Conservation (phyloP, 805 yeast species). For the Yarrowia sp. region DNA sequence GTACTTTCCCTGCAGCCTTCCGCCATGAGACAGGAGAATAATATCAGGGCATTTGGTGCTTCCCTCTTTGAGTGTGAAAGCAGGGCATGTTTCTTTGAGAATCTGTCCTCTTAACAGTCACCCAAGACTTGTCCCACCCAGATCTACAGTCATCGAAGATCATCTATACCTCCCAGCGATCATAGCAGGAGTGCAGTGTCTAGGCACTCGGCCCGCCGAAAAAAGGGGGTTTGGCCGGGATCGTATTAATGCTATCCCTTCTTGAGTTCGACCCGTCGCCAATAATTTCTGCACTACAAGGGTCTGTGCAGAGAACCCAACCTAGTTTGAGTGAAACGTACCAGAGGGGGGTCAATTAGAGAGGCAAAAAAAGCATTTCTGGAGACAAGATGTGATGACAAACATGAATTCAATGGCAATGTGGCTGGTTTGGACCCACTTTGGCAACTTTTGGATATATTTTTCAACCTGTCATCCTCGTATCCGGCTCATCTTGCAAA, state of each 20-base stretch:
- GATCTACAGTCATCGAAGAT: not conserved
- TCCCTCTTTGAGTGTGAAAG: not conserved
- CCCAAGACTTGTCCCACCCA: too few species aligned
- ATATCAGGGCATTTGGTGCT: not conserved
- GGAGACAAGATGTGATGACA: too few species aligned
- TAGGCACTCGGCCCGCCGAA: not conserved
- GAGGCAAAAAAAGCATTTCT: not conserved
- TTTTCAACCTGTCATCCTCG: not conserved
- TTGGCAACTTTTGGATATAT: too few species aligned
- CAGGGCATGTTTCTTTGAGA: not conserved
- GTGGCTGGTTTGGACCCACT: too few species aligned
- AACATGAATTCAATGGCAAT: too few species aligned
- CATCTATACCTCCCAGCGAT: not conserved
- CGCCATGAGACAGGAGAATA: conserved; percentile 3
- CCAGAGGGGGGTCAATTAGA: not conserved
- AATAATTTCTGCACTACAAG: not conserved
- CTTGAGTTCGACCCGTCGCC: not conserved
- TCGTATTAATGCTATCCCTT: conserved; percentile 1
- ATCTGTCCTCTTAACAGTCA: not conserved
- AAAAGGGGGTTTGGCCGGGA: not conserved
- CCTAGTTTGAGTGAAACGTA: not conserved
- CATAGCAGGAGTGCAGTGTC: not conserved
- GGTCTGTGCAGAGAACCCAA: conserved; percentile 32
- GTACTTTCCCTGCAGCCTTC: conserved; percentile 27
- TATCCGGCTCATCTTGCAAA: not conserved